Conservation (phyloP, 768 basidiomycete species). For the Plicaturopsis crispa region DNA sequence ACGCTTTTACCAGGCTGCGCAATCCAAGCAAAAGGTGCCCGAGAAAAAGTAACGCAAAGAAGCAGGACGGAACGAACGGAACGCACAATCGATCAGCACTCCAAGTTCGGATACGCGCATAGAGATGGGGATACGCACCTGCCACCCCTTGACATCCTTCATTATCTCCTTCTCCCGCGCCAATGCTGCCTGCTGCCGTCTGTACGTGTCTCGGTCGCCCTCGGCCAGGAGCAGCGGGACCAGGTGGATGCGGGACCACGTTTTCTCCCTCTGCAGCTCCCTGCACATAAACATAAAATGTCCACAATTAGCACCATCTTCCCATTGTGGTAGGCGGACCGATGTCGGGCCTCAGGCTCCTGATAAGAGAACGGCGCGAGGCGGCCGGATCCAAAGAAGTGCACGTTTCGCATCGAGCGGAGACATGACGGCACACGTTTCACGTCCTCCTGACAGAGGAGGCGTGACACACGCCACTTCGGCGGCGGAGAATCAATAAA, state of each 20-base stretch:
- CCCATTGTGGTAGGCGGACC: constrained; percentile 34
- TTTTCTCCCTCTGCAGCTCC: constrained; percentile 88
- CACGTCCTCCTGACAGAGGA: constrained; percentile 59
- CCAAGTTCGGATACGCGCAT: constrained; percentile 17
- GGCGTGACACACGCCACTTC: constrained; percentile 7
- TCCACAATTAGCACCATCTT: constrained; percentile 37
- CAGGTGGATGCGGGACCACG: constrained; percentile 93
- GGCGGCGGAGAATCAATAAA: no score
- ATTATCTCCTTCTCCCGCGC: constrained; percentile 85
- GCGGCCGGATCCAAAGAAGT: constrained; percentile 56
- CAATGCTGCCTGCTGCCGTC: constrained; percentile 69
- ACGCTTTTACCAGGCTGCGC: constrained; percentile 76
- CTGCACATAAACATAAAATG: constrained; percentile 44
- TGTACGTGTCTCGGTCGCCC: constrained; percentile 84
- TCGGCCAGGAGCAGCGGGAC: constrained; percentile 90
- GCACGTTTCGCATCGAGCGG: constrained; percentile 72
- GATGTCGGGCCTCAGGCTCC: constrained; percentile 20
- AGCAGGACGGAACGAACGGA: constrained; percentile 12
- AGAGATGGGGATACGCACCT: constrained; percentile 52
- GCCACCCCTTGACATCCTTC: constrained; percentile 91
- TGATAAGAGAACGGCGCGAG: constrained; percentile 34
- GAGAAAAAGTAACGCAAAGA: constrained; percentile 8
- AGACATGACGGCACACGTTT: constrained; percentile 52
- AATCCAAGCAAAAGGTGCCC: constrained; percentile 7
- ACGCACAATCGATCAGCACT: constrained; percentile 15